Evolutionary conservation across 768 basidiomycete genomes (phyloP).

Genomic region (Kwoniella botswanensis): DNA sequence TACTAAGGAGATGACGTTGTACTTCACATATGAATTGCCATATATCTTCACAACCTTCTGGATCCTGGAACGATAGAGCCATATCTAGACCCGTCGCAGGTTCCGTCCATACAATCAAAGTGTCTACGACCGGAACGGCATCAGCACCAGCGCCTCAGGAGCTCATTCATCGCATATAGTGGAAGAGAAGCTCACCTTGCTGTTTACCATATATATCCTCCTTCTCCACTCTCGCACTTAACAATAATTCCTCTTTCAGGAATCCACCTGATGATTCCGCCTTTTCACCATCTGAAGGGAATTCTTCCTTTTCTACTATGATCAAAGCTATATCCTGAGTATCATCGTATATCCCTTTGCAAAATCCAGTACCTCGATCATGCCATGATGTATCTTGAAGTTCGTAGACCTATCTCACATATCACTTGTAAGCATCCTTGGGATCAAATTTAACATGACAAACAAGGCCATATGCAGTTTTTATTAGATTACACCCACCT

Average conservation of each 20-base stretch:
- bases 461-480: neutral
- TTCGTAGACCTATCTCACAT: slow-evolving; percentile 77
- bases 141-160: slow-evolving; percentile 17
- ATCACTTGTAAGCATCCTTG: neutral
- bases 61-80: slow-evolving; percentile 94
- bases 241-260: slow-evolving; percentile 63
- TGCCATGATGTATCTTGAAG: slow-evolving; percentile 88
- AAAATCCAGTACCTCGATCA: slow-evolving; percentile 96
- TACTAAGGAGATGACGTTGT: slow-evolving; percentile 67
- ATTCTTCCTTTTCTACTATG: slow-evolving; percentile 55
- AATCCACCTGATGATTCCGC: slow-evolving; percentile 50
- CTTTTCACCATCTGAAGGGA: slow-evolving; percentile 32
- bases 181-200: slow-evolving; percentile 57
- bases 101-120: slow-evolving; percentile 98
- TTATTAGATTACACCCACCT: slow-evolving; percentile 32
- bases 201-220: slow-evolving; percentile 56
- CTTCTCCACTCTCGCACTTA: slow-evolving; percentile 62
- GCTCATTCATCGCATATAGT: neutral
- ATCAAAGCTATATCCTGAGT: slow-evolving; percentile 55
- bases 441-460: neutral
- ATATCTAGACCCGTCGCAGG: slow-evolving; percentile 86
- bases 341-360: slow-evolving; percentile 75
- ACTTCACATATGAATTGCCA: slow-evolving; percentile 97
- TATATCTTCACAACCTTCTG: slow-evolving; percentile 91
- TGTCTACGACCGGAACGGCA: slow-evolving; percentile 67